Base-by-base conservation (phyloP, 2,329 filamentous ascomycete species). In the Diaporthe capsici region DNA sequence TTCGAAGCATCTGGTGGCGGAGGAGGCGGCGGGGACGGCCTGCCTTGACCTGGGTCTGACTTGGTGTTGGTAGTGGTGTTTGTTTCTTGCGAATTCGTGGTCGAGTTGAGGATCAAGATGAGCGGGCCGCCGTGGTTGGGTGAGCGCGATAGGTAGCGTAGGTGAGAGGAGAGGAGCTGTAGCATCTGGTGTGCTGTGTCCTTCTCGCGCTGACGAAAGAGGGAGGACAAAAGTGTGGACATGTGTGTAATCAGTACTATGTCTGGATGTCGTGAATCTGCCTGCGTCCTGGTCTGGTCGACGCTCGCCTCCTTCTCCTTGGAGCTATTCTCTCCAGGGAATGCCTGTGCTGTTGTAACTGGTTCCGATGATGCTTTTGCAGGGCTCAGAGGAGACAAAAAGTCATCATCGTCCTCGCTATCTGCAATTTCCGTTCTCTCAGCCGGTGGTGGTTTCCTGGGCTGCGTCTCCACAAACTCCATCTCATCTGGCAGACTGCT, bases 201-300 rank as follows among this genome's bases (percentile, higher is more conserved):
- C 76, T 83, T 87, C 78, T 87, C 84, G 76, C 86, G 85, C 73
- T 86, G 84, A 2, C 88, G 83, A 82, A 92, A 92, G 67, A 92
- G 85, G 6, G 86, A 81, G 37, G 85, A 86, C 28, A 92, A 84
- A 5, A 92, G 84, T 22, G 84, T 79, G 2, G 88, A 88, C 80
- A 90, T 87, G 81, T 90, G 88, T 10, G 90, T 90, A 72, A 92
- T 82, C 72, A 92, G 83, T 61, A 92, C 85, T 53, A 92, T 82
- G 73, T 87, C 86, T 10, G 87, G 86, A 17, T 79, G 65, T 44
- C 63, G 39, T 28, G 71, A 22, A 72, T n/a, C 65, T 31, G 72
- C 34, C 53, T 78, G 68, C 34, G 73, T 44, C 61, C 58, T 28
- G 34, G 47, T 39, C 51, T 68, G 60, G 51, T 63, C 25, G 53